Evolutionary conservation across 352 stramenopile genomes (phyloP).

Genomic region (Thalassiosira mediterranea): DNA sequence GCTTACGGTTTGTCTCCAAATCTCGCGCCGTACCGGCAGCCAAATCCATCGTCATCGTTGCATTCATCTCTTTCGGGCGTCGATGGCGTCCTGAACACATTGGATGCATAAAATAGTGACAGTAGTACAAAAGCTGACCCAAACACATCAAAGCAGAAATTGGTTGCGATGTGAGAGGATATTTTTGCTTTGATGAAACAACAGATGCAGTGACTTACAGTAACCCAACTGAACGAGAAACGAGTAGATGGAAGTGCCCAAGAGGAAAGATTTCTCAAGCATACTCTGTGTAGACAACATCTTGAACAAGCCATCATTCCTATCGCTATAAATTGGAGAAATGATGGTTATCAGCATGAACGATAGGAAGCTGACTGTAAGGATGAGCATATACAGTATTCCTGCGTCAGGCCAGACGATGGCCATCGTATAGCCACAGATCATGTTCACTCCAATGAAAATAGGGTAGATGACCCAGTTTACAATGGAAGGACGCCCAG

Average conservation of each 20-base stretch:
- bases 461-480: constrained; percentile 36
- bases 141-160: too few species aligned
- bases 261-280: constrained; percentile 48
- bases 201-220: too few species aligned
- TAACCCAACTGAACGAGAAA: constrained; percentile 54
- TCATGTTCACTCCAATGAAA: constrained; percentile 31
- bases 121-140: constrained; percentile 55
- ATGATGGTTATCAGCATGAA: constrained; percentile 56
- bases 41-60: background rate
- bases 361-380: constrained; percentile 39
- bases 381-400: constrained; percentile 15
- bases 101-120: constrained; percentile 41
- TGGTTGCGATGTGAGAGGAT: too few species aligned
- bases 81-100: background rate
- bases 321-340: constrained; percentile 55
- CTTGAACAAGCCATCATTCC: constrained; percentile 51
- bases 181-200: too few species aligned
- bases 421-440: constrained; percentile 35
- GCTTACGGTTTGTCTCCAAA: constrained; percentile 36
- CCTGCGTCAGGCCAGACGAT: background rate
- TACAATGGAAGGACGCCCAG: constrained; percentile 29
- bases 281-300: constrained; percentile 59
- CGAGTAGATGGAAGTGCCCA: constrained; percentile 49
- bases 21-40: too few species aligned
- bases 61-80: background rate